Conservation (phyloP, 2,329 filamentous ascomycete species). For the Colletotrichum shisoi region DNA sequence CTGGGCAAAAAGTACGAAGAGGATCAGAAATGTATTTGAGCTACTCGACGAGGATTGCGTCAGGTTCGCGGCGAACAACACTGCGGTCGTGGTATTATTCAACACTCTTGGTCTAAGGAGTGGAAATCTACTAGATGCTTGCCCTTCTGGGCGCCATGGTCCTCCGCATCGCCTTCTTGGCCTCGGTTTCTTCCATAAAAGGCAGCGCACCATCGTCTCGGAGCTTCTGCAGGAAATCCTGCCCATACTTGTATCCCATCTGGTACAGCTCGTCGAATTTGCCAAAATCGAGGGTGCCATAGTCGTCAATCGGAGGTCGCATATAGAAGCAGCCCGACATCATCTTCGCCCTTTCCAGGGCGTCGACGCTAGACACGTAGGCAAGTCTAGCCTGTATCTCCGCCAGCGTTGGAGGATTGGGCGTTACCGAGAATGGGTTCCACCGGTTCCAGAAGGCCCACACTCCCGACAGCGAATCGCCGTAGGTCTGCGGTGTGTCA, state of each 20-base stretch:
- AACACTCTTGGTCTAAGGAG: background rate
- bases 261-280: slow-evolving; percentile 98
- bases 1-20: slow-evolving; percentile 7
- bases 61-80: background rate
- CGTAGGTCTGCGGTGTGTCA: slow-evolving; percentile 88
- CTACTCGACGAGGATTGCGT: background rate
- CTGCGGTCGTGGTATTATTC: slow-evolving; percentile 23
- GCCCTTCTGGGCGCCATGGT: slow-evolving; percentile 82
- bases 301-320: slow-evolving; percentile 91
- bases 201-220: slow-evolving; percentile 79
- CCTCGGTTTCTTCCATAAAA: slow-evolving; percentile 74
- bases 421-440: slow-evolving; percentile 89
- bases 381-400: slow-evolving; percentile 95
- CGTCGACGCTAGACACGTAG: slow-evolving; percentile 94
- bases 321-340: slow-evolving; percentile 94
- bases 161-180: slow-evolving; percentile 77
- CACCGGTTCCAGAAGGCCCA: slow-evolving; percentile 96
- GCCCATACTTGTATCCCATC: slow-evolving; percentile 85
- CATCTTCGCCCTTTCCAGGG: slow-evolving; percentile 89
- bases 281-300: slow-evolving; percentile 93
- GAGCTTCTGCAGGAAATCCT: slow-evolving; percentile 78
- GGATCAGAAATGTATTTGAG: background rate
- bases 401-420: slow-evolving; percentile 92
- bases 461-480: slow-evolving; percentile 91
- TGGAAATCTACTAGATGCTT: slow-evolving; percentile 65